Base-by-base conservation (phyloP, 1,139 yeast species). In the Blastobotrys elegans region DNA sequence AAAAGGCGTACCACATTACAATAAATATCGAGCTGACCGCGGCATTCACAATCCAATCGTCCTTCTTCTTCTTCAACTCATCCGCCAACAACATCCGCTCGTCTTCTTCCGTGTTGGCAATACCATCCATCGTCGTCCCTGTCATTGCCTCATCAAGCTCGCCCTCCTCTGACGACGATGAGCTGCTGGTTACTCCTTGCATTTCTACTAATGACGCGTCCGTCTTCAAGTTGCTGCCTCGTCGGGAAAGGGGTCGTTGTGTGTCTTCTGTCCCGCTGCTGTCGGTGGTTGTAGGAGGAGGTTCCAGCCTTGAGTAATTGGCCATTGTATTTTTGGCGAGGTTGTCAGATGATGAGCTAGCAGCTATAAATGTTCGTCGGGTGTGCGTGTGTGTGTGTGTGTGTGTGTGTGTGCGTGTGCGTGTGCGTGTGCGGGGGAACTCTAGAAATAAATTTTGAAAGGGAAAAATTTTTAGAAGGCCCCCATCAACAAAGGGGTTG, bases 1-100 rank as follows among this genome's bases (percentile, higher is more conserved):
- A 84, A 49, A 66, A 66, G 6, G 55, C 72, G 70, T 58, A 74
- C 79, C 79, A 59, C 22, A 51, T 46, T 2, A 56, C 44, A 24
- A 59, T 56, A 33, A 40, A 54, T 11, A 46, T 30, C 14, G 27
- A 44, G 18, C 40, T 36, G 29, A 35, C 33, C 1, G 40, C 44
- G 13, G 41, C 36, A 30, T 40, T 40, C 21, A 27, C 16, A 16
- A 39, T 13, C 44, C 48, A 35, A n/a, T 34, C 37, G 11, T 34
- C 26, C 18, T 40, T 34, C 31, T 35, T 36, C 8, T 18, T 16
- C 27, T 34, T 16, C 29, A 14, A 16, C 22, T 41, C 37, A n/a
- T 37, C 40, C 13, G 17, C 31, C 8, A 21, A n/a, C 30, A 37
- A 11, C 17, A 22, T 14, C 17, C 24, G n/a, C 20, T 37, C 40